A percentile compares a stretch with the other conserved stretches of the same genome.
These are phyloP conservation scores for Xylaria sp. DNA, from an alignment of 2,329 filamentous ascomycete species.

Conservation along the genomic window DNA sequence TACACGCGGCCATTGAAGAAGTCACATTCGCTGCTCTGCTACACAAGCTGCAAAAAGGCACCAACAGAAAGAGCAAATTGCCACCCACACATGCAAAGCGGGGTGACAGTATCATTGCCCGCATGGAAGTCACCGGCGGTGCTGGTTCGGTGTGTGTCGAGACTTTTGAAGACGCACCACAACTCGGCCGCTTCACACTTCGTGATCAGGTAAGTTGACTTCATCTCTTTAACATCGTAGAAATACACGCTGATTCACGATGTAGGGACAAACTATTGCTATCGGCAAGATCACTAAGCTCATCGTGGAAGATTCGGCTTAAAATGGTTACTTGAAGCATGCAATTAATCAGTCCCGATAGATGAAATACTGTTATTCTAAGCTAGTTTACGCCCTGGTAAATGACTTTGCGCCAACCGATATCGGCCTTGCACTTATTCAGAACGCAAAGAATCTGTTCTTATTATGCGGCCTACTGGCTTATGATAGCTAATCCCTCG, in stretches of 20 bases:
- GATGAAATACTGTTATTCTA: neutral
- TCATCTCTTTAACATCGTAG: constrained; percentile 27
- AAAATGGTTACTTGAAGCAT: constrained; percentile 5
- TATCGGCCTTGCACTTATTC: neutral
- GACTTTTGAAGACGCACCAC: constrained; percentile 93
- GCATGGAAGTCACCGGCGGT: constrained; percentile 86
- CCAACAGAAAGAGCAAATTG: constrained; percentile 90
- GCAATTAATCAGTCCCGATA: neutral
- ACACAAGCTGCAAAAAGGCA: constrained; percentile 96
- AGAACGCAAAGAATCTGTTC: neutral
- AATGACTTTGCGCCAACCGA: neutral
- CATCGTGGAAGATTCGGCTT: constrained; percentile 56
- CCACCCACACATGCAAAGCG: constrained; percentile 90
- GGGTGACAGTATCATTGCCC: constrained; percentile 87
- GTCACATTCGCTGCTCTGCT: constrained; percentile 89
- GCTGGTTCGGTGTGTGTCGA: constrained; percentile 90
- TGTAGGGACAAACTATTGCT: constrained; percentile 95
- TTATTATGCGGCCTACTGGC: neutral
- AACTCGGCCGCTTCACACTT: constrained; percentile 90
- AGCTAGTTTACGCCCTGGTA: neutral
- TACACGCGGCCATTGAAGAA: constrained; percentile 97
- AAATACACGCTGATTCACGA: constrained; percentile 45
- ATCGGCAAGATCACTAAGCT: constrained; percentile 99
- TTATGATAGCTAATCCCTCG: neutral
- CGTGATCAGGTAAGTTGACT: constrained; percentile 77